These are phyloP conservation scores for Populus hybrid DNA, from an alignment of 441 rosid genomes.

Conservation along the genomic window DNA sequence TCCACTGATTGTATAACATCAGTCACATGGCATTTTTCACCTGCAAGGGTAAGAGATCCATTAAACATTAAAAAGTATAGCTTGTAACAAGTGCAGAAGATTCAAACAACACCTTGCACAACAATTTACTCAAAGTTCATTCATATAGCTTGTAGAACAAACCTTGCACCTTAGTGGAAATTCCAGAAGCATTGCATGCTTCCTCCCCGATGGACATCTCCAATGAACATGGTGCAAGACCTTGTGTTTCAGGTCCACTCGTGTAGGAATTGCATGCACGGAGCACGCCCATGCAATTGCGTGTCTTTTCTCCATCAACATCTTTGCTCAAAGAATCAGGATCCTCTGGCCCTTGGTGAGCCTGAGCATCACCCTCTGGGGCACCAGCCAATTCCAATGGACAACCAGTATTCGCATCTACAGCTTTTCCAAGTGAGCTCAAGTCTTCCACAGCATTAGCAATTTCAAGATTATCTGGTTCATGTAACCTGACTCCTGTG, in stretches of 20 bases:
- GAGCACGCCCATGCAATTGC: conserved; percentile 18
- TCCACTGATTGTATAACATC: conserved; percentile 29
- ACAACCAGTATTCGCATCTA: conserved; percentile 27
- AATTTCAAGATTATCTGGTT: conserved; percentile 27
- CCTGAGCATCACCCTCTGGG: conserved; percentile 30
- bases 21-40: conserved; percentile 34
- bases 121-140: conserved; percentile 7
- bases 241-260: conserved; percentile 22
- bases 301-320: conserved; percentile 24
- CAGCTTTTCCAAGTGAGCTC: conserved; percentile 17
- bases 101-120: conserved; percentile 9
- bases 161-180: conserved; percentile 59
- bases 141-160: conserved; percentile 33
- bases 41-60: conserved; percentile 18
- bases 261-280: conserved; percentile 36
- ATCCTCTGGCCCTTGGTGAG: conserved; percentile 28
- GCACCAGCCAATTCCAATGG: conserved; percentile 31
- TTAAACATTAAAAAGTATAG: not conserved
- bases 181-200: conserved; percentile 26
- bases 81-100: not conserved
- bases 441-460: conserved; percentile 24
- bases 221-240: not conserved
- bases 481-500: conserved; percentile 16
- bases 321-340: conserved; percentile 15
- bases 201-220: conserved; percentile 14